Base-by-base conservation (phyloP, 1,139 yeast genomes). In the Diutina pseudorugosa region DNA sequence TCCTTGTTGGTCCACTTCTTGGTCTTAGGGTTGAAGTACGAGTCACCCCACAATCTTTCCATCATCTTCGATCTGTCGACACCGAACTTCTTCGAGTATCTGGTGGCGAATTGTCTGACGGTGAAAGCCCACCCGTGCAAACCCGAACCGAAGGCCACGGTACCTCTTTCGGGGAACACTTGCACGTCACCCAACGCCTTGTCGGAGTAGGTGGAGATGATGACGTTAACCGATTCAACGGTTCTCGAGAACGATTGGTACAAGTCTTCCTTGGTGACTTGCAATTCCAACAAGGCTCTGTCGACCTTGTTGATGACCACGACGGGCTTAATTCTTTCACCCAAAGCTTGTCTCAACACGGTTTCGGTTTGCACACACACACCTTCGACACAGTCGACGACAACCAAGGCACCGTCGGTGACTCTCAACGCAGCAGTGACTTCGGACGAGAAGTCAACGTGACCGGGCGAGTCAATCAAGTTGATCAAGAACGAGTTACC, bases 51-150 rank as follows among this genome's bases (percentile, higher is more conserved):
- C 76, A 93, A 85, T 82, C 98, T 87, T 76, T 88, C 93, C 96
- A 89, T 88, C 97, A 93, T 90, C 88, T 93, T 93, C 60, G 71
- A 64, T 75, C 88, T 84, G 88, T 91, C 98, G 71, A 93, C 98
- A 89, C 98, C 98, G 74, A 93, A 93, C 81, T 93, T 93, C 90
- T 91, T 90, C 74, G 96, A 84, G 85, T 93, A 93, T 81, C 96
- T 89, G 78, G 80, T 77, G 69, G 98, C 98, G 67, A 93, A 93
- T 82, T 93, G 98, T 79, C 98, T 90, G 72, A 93, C 85, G 68
- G 98, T 93, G 93, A 93, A 93, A 73, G 97, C 98, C 98, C 98
- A 93, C 77, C 98, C 98, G 85, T 93, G 98, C 72, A 93, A 83
- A 85, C 98, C 98, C 76, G 98, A 93, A 80, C 96, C 98, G 78